Evolutionary conservation across 139 green algal genomes (phyloP).

Genomic region (Eudorina sp.): DNA sequence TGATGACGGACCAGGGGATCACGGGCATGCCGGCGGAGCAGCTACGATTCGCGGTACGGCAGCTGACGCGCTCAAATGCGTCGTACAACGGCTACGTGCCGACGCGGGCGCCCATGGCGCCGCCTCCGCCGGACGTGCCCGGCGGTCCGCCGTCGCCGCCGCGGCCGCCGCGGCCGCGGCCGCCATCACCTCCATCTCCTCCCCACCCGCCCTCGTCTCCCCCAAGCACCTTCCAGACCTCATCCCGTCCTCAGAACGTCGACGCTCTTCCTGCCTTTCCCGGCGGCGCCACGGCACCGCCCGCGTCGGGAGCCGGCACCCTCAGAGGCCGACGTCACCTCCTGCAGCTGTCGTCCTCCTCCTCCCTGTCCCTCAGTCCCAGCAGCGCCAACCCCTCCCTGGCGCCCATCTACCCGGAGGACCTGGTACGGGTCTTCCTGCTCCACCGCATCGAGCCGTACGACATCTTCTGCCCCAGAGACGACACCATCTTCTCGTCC

Average conservation of each 20-base stretch:
- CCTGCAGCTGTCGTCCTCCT: background rate
- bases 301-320: background rate
- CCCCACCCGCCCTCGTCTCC: no score
- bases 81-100: constrained; percentile 12
- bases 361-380: no score
- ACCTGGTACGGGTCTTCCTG: constrained; percentile 17
- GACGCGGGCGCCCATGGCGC: background rate
- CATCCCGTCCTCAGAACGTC: no score
- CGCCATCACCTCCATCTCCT: background rate
- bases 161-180: background rate
- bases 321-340: background rate
- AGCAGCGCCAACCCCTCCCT: background rate
- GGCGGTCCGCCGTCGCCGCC: background rate
- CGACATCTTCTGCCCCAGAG: constrained; percentile 10
- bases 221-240: no score
- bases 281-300: background rate
- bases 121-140: background rate
- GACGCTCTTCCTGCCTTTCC: background rate
- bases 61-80: constrained; percentile 9
- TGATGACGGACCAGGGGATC: background rate
- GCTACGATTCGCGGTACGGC: constrained; percentile 1
- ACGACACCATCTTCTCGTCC: background rate
- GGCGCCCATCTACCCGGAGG: constrained; percentile 2
- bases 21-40: background rate
- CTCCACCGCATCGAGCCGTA: background rate